Conservation (phyloP, 2,329 filamentous ascomycete genomes). For the Colletotrichum musae region DNA sequence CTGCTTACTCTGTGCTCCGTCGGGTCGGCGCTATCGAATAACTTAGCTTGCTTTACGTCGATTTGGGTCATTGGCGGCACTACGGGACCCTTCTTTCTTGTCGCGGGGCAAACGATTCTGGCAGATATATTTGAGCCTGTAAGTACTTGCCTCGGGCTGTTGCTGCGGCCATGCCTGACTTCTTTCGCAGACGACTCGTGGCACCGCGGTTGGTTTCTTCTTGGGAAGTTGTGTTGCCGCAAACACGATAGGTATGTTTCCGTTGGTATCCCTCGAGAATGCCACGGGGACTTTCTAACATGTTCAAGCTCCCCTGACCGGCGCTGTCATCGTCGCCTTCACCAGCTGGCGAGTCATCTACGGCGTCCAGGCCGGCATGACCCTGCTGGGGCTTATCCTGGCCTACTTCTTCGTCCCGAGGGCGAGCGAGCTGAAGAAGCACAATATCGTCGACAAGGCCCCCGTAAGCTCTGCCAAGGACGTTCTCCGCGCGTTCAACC, state of each 20-base stretch:
- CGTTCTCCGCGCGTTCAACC: constrained; percentile 69
- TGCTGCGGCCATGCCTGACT: neutral
- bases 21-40: constrained; percentile 80
- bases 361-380: constrained; percentile 77
- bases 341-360: constrained; percentile 79
- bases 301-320: constrained; percentile 44
- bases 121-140: constrained; percentile 42
- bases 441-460: constrained; percentile 66
- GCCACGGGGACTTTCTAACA: neutral
- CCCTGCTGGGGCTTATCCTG: constrained; percentile 66
- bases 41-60: constrained; percentile 72
- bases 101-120: constrained; percentile 39
- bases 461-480: constrained; percentile 33
- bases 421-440: constrained; percentile 71
- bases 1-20: constrained; percentile 80
- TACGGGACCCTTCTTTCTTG: constrained; percentile 39
- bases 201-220: constrained; percentile 40
- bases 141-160: neutral
- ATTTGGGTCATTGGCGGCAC: constrained; percentile 41
- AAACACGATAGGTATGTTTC: constrained; percentile 28
- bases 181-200: constrained; percentile 27
- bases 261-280: too few species aligned
- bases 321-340: constrained; percentile 79
- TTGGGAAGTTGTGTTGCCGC: constrained; percentile 40
- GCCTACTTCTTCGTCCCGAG: constrained; percentile 76